Conservation (phyloP, 805 yeast genomes). For the Suhomyces vadensis region DNA sequence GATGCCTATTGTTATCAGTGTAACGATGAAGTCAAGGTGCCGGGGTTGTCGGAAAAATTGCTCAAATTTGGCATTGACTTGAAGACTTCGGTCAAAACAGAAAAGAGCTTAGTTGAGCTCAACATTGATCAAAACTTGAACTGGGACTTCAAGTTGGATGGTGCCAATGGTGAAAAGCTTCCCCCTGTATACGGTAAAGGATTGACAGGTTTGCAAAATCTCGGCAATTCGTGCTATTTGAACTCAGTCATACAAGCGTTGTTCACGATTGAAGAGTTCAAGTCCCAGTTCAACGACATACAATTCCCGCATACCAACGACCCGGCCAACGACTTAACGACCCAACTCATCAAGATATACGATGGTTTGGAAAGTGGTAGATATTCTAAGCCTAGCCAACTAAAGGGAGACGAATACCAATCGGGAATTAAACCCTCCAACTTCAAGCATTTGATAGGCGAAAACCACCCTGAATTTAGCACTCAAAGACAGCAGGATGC, state of each 20-base stretch:
- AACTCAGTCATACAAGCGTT: conserved; percentile 78
- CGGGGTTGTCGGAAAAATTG: conserved; percentile 50
- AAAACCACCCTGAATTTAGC: conserved; percentile 76
- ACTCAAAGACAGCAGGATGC: conserved; percentile 95
- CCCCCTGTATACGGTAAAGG: conserved; percentile 71
- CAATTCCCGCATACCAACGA: conserved; percentile 35
- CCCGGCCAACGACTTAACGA: conserved; percentile 65
- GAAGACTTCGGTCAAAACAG: conserved; percentile 61
- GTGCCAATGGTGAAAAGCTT: conserved; percentile 64
- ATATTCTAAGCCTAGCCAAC: conserved; percentile 59
- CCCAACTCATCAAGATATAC: conserved; percentile 75
- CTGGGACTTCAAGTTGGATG: conserved; percentile 88
- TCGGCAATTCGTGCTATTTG: conserved; percentile 92
- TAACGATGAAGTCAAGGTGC: conserved; percentile 85
- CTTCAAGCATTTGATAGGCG: conserved; percentile 76
- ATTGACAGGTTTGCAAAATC: conserved; percentile 80
- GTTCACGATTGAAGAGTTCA: conserved; percentile 44
- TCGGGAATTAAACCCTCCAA: conserved; percentile 74
- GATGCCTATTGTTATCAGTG: conserved; percentile 90
- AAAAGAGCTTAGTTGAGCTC: conserved; percentile 82
- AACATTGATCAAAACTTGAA: conserved; percentile 90
- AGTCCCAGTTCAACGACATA: conserved; percentile 40
- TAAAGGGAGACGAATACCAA: conserved; percentile 56
- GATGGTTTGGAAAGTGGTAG: conserved; percentile 78
- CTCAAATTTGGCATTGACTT: conserved; percentile 68